Evolutionary conservation across 108 stramenopile genomes (phyloP).

Genomic region (Cyclotella cryptica): DNA sequence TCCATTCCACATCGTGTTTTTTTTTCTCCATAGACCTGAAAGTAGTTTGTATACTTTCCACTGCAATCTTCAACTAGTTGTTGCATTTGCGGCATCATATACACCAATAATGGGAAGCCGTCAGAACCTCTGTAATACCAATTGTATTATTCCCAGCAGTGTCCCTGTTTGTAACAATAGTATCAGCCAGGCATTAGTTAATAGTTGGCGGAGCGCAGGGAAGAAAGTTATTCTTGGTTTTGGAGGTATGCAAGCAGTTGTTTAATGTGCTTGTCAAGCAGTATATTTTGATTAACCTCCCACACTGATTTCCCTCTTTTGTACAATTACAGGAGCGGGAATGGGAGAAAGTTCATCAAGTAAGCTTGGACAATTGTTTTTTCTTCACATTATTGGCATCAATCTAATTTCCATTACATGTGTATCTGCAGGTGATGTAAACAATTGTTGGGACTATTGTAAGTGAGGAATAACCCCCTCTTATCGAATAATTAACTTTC

Average conservation of each 20-base stretch:
- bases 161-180: conserved; percentile 56
- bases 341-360: conserved; percentile 62
- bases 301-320: not conserved
- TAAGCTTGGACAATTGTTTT: not conserved
- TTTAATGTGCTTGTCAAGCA: not conserved
- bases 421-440: conserved; percentile 45
- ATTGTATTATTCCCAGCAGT: conserved; percentile 50
- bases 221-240: conserved; percentile 74
- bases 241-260: conserved; percentile 25
- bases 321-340: conserved; percentile 41
- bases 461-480: too few species aligned
- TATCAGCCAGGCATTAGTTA: conserved; percentile 37
- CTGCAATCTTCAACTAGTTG: conserved; percentile 11
- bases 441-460: conserved; percentile 80
- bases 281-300: not conserved
- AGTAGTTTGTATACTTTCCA: not conserved
- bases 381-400: not conserved
- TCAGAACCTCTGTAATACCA: conserved; percentile 43
- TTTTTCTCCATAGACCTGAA: too few species aligned
- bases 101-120: conserved; percentile 36
- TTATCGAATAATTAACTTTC: too few species aligned
- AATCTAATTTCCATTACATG: not conserved
- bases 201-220: conserved; percentile 47
- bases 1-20: not conserved
- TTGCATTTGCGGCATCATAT: conserved; percentile 63